Evolutionary conservation across 257 asterid genomes (phyloP).

Genomic region (Petunia axillaris): DNA sequence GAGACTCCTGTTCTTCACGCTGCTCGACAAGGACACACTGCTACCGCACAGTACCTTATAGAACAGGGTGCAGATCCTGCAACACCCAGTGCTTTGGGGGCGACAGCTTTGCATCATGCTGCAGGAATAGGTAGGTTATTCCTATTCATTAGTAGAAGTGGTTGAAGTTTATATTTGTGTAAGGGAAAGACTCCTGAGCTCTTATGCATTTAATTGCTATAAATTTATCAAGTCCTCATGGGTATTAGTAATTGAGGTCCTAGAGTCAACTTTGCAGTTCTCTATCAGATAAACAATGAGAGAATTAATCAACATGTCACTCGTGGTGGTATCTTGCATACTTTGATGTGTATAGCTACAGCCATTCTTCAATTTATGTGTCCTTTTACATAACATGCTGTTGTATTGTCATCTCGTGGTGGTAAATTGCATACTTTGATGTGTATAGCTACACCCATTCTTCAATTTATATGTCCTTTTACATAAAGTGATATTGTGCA

Average conservation of each 20-base stretch:
- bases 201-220: not conserved
- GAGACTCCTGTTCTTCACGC: conserved; percentile 93
- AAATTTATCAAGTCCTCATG: not conserved
- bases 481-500: not conserved
- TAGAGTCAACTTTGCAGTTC: not conserved
- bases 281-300: not conserved
- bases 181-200: not conserved
- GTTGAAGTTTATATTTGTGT: not conserved
- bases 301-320: conserved; percentile 9
- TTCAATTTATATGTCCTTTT: conserved; percentile 12
- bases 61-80: conserved; percentile 84
- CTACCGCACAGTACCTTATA: conserved; percentile 71
- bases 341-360: not conserved
- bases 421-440: not conserved
- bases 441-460: not conserved
- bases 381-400: not conserved
- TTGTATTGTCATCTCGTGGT: not conserved
- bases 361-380: conserved; percentile 2
- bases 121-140: conserved; percentile 73
- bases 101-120: conserved; percentile 86
- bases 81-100: conserved; percentile 82
- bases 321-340: not conserved
- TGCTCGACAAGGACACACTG: conserved; percentile 86
- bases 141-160: conserved; percentile 13
- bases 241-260: not conserved